phyloP scores from a whole-genome alignment of 306 rosid species.

The Medicago truncatula region MtrunA17r5.0-ANR NC_053044.1:50533001-50533500 shows the following conservation, averaged over 20 bases:
- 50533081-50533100: conserved; percentile 97
- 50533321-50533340: conserved; percentile 26
- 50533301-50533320: conserved; percentile 18
- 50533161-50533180: conserved; percentile 31
- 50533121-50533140: conserved; percentile 92
- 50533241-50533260: conserved; percentile 15
- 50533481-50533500: not conserved
- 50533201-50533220: conserved; percentile 28
- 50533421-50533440: conserved; percentile 31
- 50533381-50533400: conserved; percentile 17
- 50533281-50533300: conserved; percentile 27
- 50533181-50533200: conserved; percentile 5
- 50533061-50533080: conserved; percentile 97
- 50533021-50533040: conserved; percentile 98
- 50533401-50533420: conserved; percentile 14
- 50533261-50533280: not conserved
- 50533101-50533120: conserved; percentile 99
- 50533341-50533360: conserved; percentile 25
- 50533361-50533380: conserved; percentile 32
- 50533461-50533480: conserved; percentile 1
- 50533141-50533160: conserved; percentile 40
- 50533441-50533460: conserved; percentile 6
- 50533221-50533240: conserved; percentile 17
- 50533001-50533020: conserved; percentile 96
- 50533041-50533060: conserved; percentile 78